Percentiles rank a stretch among this genome's conserved stretches.
Evolutionary conservation across 805 yeast species (phyloP).

Genomic region (Metschnikowia dekortorum): DNA sequence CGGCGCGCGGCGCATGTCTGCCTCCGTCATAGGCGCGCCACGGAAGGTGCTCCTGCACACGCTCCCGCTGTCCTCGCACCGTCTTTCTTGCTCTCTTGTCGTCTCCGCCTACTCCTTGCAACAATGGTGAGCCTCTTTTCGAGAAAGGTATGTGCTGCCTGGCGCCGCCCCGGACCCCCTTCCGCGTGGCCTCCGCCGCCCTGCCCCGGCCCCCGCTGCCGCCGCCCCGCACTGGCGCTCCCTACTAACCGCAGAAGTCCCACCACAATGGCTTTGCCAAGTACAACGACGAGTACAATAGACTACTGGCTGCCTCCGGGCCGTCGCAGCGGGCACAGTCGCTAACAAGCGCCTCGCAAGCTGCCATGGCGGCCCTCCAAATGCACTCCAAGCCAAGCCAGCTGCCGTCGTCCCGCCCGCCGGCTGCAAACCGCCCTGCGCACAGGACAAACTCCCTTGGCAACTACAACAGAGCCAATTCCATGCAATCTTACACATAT

Average conservation of each 20-base stretch:
- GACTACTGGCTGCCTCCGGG: conserved; percentile 12
- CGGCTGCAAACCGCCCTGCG: background rate
- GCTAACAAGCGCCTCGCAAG: conserved; percentile 34
- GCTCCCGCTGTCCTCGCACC: background rate
- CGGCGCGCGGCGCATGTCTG: no score
- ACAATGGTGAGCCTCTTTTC: conserved; percentile 11
- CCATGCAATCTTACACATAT: conserved; percentile 34
- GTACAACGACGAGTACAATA: conserved; percentile 26
- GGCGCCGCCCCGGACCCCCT: background rate
- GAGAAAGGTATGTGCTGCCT: conserved; percentile 7
- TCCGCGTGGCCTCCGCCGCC: no score
- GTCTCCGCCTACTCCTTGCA: background rate
- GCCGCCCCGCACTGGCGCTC: background rate
- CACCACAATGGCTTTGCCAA: conserved; percentile 33
- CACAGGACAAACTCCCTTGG: conserved; percentile 19
- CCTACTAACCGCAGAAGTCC: conserved; percentile 6
- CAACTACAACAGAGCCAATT: conserved; percentile 23
- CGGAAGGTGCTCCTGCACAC: background rate
- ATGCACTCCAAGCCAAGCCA: conserved; percentile 24
- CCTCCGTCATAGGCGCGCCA: no score
- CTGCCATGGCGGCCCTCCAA: conserved; percentile 39
- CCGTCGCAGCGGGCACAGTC: conserved; percentile 22
- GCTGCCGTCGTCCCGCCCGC: background rate
- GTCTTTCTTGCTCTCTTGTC: conserved; percentile 1
- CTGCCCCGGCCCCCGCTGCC: no score